Percentiles rank a stretch among this genome's conserved stretches.
phyloP scores from a whole-genome alignment of 768 basidiomycete species.

The Pleurotus giganteus region DNA sequence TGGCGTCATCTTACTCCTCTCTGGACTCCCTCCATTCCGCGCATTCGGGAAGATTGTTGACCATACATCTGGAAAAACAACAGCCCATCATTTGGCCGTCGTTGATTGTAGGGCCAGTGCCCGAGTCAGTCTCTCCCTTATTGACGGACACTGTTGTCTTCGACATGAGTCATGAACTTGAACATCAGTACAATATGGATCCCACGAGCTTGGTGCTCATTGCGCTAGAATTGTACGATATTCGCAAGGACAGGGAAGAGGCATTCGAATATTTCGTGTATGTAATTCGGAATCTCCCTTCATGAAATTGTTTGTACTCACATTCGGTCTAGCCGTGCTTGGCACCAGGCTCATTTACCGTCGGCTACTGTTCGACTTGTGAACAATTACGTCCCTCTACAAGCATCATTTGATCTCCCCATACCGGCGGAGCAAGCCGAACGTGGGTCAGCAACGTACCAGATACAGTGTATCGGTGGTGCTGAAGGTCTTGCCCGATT shows the following conservation, averaged over 20 bases:
- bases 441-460: conserved; percentile 59
- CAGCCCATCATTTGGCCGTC: conserved; percentile 83
- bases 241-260: conserved; percentile 69
- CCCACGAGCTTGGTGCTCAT: conserved; percentile 75
- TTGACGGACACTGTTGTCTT: conserved; percentile 52
- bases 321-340: conserved; percentile 58
- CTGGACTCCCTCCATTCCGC: conserved; percentile 65
- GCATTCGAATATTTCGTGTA: conserved; percentile 83
- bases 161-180: conserved; percentile 47
- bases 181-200: conserved; percentile 81
- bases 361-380: conserved; percentile 78
- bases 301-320: conserved; percentile 5
- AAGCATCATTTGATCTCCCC: conserved; percentile 38
- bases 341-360: conserved; percentile 75
- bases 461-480: conserved; percentile 66
- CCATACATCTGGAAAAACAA: conserved; percentile 78
- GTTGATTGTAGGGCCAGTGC: conserved; percentile 72
- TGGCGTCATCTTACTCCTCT: conserved; percentile 76
- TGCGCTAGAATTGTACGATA: conserved; percentile 70
- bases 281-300: conserved; percentile 29
- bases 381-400: conserved; percentile 67
- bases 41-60: conserved; percentile 65
- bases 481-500: conserved; percentile 66
- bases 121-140: conserved; percentile 54
- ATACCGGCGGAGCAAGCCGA: conserved; percentile 34